Evolutionary conservation across 2,329 filamentous ascomycete genomes (phyloP).

Genomic region (Thyridium curvatum): DNA sequence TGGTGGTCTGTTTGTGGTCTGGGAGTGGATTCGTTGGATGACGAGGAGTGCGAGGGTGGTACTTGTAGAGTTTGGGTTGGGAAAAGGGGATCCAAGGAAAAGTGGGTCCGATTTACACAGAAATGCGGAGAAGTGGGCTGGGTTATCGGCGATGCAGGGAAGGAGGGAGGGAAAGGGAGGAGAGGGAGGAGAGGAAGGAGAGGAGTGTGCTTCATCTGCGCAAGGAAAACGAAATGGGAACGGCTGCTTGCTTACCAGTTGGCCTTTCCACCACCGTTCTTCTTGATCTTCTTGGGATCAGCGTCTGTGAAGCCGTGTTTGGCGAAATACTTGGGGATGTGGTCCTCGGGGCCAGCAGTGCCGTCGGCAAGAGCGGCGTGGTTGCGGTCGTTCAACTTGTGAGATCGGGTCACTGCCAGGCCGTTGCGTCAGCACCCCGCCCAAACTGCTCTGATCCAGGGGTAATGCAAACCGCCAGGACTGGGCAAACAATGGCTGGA

Average conservation of each 20-base stretch:
- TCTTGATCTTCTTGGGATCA: constrained; percentile 93
- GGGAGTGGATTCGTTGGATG: neutral
- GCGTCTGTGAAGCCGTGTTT: constrained; percentile 75
- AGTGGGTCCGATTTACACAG: neutral
- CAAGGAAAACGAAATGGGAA: constrained; percentile 25
- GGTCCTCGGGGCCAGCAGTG: constrained; percentile 60
- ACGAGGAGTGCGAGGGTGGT: constrained; percentile 3
- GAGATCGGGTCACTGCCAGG: constrained; percentile 86
- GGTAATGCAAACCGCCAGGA: too few relatives aligned
- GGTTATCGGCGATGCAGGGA: neutral
- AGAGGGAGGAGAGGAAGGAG: constrained; percentile 3
- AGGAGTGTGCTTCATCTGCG: too few relatives aligned
- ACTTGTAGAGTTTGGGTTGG: neutral
- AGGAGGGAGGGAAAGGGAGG: constrained; percentile 1
- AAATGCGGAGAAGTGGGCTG: neutral
- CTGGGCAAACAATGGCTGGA: neutral
- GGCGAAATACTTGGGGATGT: constrained; percentile 86
- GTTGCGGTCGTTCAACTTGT: constrained; percentile 93
- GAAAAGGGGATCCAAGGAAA: too few relatives aligned
- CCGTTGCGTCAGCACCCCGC: constrained; percentile 1
- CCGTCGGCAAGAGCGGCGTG: constrained; percentile 75
- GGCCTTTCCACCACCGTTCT: constrained; percentile 85
- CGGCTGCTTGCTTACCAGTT: constrained; percentile 63
- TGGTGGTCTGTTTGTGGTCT: neutral
- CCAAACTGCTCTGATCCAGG: too few relatives aligned